Percentiles rank a stretch among this genome's conserved stretches.
These are phyloP conservation scores for Stropharia rugosoannulata DNA, from an alignment of 768 basidiomycete genomes.

Conservation along the genomic window DNA sequence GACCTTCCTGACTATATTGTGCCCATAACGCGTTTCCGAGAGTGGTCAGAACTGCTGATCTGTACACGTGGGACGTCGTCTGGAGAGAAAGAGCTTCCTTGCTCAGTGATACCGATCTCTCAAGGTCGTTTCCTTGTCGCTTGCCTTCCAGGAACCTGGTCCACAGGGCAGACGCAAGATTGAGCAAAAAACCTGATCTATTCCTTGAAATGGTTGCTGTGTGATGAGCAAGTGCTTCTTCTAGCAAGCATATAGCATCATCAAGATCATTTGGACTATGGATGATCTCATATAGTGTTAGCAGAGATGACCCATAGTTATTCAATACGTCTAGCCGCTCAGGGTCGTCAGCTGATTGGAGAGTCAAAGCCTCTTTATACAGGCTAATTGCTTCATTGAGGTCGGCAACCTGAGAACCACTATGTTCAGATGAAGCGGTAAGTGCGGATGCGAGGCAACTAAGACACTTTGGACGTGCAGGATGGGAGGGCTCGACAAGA, in stretches of 20 bases:
- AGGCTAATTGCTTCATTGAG: no score
- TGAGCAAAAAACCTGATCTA: not conserved
- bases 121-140: not conserved
- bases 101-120: not conserved
- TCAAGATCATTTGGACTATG: not conserved
- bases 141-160: not conserved
- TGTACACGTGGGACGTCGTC: not conserved
- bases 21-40: not conserved
- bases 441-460: no score
- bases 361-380: no score
- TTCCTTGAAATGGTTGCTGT: not conserved
- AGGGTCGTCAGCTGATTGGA: no score
- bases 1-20: not conserved
- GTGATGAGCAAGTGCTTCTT: not conserved
- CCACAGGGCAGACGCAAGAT: not conserved
- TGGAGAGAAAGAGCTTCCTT: not conserved
- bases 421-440: no score
- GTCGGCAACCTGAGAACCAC: no score
- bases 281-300: no score
- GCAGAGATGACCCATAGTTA: no score
- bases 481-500: no score
- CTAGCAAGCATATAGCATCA: not conserved
- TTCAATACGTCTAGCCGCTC: no score
- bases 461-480: no score
- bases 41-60: not conserved